Base-by-base conservation (phyloP, 768 basidiomycete genomes). In the Lactarius tabidus region DNA sequence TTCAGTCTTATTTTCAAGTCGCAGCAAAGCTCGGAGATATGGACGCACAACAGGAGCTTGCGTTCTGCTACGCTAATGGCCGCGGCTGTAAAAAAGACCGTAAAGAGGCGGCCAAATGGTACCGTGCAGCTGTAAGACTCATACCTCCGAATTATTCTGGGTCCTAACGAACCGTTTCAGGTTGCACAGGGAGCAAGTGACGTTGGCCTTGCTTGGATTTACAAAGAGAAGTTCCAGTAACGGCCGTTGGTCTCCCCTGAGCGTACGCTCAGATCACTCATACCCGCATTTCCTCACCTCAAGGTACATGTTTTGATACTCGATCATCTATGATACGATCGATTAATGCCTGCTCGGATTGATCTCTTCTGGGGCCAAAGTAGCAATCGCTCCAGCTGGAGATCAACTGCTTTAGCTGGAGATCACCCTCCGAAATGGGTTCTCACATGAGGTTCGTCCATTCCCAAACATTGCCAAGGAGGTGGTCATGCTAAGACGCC, bases 31-130 rank as follows among this genome's bases (percentile, higher is more conserved):
- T 96, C 3, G 93, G 93, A 1, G 94, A 96, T 71, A 77, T 85
- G 0, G 94, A 95, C 70, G 93, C 94, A 2, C 93, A 95, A 76
- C 84, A 83, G 65, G 91, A 94, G 74, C 81, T 95, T 18, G 94
- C 83, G 1, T 95, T 92, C 72, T 92, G 90, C 74, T 81, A 90
- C 26, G 86, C 89, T 1, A 93, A 94, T 71, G 93, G 90, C 12
- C 92, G 87, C 70, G 93, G 94, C 12, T 89, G 89, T 73, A 94
- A 93, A 81, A 95, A 90, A 76, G 85, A 95, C 75, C 84, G 86
- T 72, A 91, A 89, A 69, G 87, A 87, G 71, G 87, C 94, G 6
- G 93, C 93, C 3, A 87, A 85, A 74, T 95, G 93, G 90, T 95
- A 95, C 75, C 85, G 93, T 8, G 84, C 85, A n/a, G 93, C 94